Conservation (phyloP, 805 yeast species). For the Starmera pachycereana region DNA sequence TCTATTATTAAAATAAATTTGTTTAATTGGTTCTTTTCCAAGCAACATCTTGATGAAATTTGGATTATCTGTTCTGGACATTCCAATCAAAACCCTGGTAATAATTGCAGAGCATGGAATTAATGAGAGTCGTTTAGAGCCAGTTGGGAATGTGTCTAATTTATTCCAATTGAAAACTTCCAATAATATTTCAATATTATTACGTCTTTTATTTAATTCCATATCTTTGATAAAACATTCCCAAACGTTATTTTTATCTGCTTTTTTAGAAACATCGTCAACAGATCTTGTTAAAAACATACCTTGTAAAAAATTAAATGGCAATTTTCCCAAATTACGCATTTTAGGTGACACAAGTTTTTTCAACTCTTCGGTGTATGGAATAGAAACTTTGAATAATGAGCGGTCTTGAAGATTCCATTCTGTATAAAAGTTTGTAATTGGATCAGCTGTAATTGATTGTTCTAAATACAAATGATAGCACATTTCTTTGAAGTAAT, state of each 20-base stretch:
- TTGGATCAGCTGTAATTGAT: slow-evolving; percentile 34
- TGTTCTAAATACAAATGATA: slow-evolving; percentile 57
- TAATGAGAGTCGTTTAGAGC: slow-evolving; percentile 29
- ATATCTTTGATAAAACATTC: slow-evolving; percentile 43
- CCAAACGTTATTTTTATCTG: slow-evolving; percentile 47
- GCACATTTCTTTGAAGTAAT: slow-evolving; percentile 49
- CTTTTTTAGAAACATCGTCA: slow-evolving; percentile 24
- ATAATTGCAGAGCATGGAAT: slow-evolving; percentile 57
- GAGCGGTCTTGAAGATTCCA: slow-evolving; percentile 39
- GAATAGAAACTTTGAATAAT: slow-evolving; percentile 32
- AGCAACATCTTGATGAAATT: slow-evolving; percentile 42
- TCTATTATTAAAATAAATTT: slow-evolving; percentile 46
- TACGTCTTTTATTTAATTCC: slow-evolving; percentile 21
- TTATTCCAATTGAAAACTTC: slow-evolving; percentile 52
- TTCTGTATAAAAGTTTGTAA: slow-evolving; percentile 37
- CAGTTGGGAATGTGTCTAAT: slow-evolving; percentile 33
- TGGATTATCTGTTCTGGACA: slow-evolving; percentile 46
- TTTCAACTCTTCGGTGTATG: slow-evolving; percentile 37
- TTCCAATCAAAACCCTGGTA: slow-evolving; percentile 53
- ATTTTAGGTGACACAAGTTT: slow-evolving; percentile 40
- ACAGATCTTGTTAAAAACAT: slow-evolving; percentile 23
- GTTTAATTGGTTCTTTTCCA: slow-evolving; percentile 44
- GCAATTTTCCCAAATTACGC: slow-evolving; percentile 43
- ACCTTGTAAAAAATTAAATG: slow-evolving; percentile 50
- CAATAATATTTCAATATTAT: slow-evolving; percentile 33